Percentiles rank a stretch among this genome's conserved stretches.
Evolutionary conservation across 2,329 filamentous ascomycete genomes (phyloP).

Genomic region (Sporothrix mexicana): DNA sequence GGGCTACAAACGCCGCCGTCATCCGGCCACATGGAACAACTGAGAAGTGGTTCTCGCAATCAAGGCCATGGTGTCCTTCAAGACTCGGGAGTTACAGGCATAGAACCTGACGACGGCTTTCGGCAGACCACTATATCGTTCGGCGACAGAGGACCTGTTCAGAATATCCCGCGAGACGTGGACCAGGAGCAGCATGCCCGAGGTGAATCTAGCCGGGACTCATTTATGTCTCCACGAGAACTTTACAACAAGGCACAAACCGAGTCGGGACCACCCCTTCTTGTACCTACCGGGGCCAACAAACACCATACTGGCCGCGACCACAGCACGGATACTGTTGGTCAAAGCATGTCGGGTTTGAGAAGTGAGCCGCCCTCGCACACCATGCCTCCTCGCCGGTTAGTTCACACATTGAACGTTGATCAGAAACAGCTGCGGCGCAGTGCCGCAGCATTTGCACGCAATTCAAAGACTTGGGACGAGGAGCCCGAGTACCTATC

Average conservation of each 20-base stretch:
- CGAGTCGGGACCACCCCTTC: background rate
- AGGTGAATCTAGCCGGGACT: background rate
- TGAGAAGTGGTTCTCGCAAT: background rate
- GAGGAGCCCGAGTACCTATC: slow-evolving; percentile 12
- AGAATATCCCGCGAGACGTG: background rate
- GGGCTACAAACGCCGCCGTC: slow-evolving; percentile 34
- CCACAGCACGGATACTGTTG: too few species aligned
- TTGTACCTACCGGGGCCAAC: background rate
- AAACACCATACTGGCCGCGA: background rate
- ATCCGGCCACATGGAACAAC: slow-evolving; percentile 24
- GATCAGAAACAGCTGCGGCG: slow-evolving; percentile 26
- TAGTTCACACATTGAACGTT: slow-evolving; percentile 25
- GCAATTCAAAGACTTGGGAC: slow-evolving; percentile 5
- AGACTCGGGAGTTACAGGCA: slow-evolving; percentile 11
- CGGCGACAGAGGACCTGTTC: background rate
- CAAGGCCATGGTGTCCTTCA: background rate
- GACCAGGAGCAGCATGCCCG: background rate
- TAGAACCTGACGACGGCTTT: slow-evolving; percentile 26
- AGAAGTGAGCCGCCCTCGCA: background rate
- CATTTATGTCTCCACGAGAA: slow-evolving; percentile 15
- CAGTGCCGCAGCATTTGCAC: slow-evolving; percentile 6
- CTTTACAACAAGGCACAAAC: background rate
- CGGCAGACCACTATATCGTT: slow-evolving; percentile 36
- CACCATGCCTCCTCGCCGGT: background rate
- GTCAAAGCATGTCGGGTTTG: background rate